Evolutionary conservation across 176 grass and related monocot genomes (phyloP).

Genomic region (Panicum miliaceum): DNA sequence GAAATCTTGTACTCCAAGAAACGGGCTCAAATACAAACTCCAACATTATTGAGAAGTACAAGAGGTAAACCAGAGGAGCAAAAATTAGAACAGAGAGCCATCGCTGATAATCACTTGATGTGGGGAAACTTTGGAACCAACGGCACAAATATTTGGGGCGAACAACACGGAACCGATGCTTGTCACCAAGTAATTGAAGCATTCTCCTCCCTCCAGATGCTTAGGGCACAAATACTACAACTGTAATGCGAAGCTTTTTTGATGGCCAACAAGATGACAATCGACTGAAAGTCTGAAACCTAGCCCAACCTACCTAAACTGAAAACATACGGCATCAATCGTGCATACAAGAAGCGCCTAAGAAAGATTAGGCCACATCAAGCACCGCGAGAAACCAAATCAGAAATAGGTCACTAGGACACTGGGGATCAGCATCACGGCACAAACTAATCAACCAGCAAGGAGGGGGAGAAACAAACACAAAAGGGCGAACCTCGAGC

Average conservation of each 20-base stretch:
- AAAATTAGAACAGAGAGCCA: not conserved
- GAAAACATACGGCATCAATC: not conserved
- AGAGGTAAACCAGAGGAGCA: not conserved
- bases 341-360: not conserved
- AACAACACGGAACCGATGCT: not conserved
- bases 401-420: not conserved
- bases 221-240: not conserved
- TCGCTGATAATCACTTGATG: not conserved
- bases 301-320: not conserved
- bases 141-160: not conserved
- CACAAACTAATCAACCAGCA: not conserved
- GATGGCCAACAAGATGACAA: not conserved
- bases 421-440: not conserved
- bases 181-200: not conserved
- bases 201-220: not conserved
- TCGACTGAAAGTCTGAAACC: not conserved
- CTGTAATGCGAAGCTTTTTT: not conserved
- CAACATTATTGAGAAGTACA: too few species aligned
- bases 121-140: not conserved
- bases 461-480: not conserved
- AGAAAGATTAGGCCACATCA: not conserved
- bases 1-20: too few species aligned
- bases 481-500: conserved; percentile 47
- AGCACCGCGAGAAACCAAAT: not conserved
- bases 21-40: too few species aligned